Conservation (phyloP, 2,329 filamentous ascomycete species). For the Zasmidium angulare region DNA sequence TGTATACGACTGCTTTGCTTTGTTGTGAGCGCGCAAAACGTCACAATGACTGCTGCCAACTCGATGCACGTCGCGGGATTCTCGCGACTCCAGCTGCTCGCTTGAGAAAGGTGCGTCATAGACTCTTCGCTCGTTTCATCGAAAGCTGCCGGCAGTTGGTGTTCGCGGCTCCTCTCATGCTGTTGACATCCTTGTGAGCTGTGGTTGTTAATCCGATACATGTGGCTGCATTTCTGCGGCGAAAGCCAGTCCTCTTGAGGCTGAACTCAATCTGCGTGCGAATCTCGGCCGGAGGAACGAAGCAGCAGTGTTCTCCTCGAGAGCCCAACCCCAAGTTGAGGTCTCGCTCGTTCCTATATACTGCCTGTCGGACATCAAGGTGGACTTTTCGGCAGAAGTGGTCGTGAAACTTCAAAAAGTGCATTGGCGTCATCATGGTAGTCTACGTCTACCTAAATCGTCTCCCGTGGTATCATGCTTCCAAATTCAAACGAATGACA, state of each 20-base stretch:
- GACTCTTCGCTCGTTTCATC: neutral
- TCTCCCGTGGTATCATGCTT: neutral
- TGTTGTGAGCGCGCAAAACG: neutral
- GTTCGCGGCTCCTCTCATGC: neutral
- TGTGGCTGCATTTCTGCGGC: neutral
- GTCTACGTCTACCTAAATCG: neutral
- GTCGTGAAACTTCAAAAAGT: too few species aligned
- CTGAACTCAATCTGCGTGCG: neutral
- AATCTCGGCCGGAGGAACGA: neutral
- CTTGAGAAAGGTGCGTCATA: neutral
- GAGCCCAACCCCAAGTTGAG: too few species aligned
- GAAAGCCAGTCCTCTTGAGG: neutral
- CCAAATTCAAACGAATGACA: neutral
- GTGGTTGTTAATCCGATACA: neutral
- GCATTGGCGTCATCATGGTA: neutral
- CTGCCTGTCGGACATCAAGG: neutral
- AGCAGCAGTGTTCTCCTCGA: neutral
- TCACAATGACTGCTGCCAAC: conserved; percentile 6
- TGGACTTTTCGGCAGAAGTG: neutral
- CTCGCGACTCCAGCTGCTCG: neutral
- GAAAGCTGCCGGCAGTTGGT: neutral
- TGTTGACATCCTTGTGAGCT: neutral
- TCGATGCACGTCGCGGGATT: neutral
- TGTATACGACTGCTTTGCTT: neutral
- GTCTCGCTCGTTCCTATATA: neutral